Percentiles rank a stretch among this genome's conserved stretches.
Evolutionary conservation across 1,139 yeast species (phyloP).

Genomic region (Geotrichum restrictum): DNA sequence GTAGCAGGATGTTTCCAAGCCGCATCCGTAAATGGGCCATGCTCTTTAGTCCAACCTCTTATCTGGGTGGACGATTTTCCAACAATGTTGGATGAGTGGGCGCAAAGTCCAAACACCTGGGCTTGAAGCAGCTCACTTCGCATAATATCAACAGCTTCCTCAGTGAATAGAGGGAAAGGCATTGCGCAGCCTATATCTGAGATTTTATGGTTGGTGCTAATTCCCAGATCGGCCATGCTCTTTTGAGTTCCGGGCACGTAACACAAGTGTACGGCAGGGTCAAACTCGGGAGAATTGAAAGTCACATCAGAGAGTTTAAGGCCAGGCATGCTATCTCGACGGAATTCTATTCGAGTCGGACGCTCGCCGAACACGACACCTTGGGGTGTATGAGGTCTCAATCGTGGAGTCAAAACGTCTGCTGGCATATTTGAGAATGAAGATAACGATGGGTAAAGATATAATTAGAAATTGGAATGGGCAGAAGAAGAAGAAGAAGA

Average conservation of each 20-base stretch:
- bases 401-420: conserved; percentile 2
- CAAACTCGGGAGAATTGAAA: conserved; percentile 5
- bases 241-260: conserved; percentile 10
- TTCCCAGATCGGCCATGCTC: conserved; percentile 11
- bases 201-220: conserved; percentile 14
- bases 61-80: conserved; percentile 46
- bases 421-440: conserved; percentile 2
- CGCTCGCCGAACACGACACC: conserved; percentile 9
- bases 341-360: conserved; percentile 10
- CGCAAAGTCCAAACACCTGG: conserved; percentile 46
- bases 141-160: conserved; percentile 55
- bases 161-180: conserved; percentile 56
- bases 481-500: no score
- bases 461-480: no score
- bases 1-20: conserved; percentile 60
- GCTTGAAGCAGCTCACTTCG: conserved; percentile 48
- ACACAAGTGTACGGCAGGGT: conserved; percentile 15
- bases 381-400: neutral
- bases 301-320: conserved; percentile 9
- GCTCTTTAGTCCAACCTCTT: conserved; percentile 48
- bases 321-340: conserved; percentile 17
- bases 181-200: conserved; percentile 32
- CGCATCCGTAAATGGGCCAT: conserved; percentile 46
- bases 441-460: no score
- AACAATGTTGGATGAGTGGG: conserved; percentile 39